phyloP scores from a whole-genome alignment of 768 basidiomycete genomes.

The Lactarius indigo region DNA sequence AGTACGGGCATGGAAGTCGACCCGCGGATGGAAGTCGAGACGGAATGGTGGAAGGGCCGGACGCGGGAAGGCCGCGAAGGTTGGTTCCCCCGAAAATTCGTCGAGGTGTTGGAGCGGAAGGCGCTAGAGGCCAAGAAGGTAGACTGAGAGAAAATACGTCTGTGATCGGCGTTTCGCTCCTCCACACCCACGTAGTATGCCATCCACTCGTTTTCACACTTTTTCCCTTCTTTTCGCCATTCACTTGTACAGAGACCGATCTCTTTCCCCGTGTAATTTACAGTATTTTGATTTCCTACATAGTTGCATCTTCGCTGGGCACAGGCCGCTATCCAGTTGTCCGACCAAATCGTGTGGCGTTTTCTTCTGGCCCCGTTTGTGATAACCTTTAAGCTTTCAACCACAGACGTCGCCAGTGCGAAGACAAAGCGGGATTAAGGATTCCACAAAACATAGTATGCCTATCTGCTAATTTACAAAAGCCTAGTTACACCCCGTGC shows the following conservation, averaged over 20 bases:
- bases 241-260: neutral
- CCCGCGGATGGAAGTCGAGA: constrained; percentile 53
- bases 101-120: constrained; percentile 60
- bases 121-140: constrained; percentile 40
- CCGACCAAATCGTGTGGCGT: neutral
- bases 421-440: neutral
- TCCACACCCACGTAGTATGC: neutral
- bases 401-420: neutral
- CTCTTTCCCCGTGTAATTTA: neutral
- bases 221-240: neutral
- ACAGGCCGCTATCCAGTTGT: neutral
- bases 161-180: neutral
- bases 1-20: constrained; percentile 65
- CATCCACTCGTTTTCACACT: neutral
- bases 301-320: neutral
- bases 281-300: neutral
- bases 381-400: neutral
- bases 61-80: constrained; percentile 89
- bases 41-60: constrained; percentile 94
- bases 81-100: constrained; percentile 93
- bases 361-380: neutral
- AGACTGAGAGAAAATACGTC: constrained; percentile 31
- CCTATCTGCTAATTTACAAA: constrained; percentile 20
- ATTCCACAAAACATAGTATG: constrained; percentile 8
- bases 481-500: constrained; percentile 10